Evolutionary conservation across 225 moss, liverwort and hornwort genomes (phyloP).

Genomic region (Marchantia polymorpha): DNA sequence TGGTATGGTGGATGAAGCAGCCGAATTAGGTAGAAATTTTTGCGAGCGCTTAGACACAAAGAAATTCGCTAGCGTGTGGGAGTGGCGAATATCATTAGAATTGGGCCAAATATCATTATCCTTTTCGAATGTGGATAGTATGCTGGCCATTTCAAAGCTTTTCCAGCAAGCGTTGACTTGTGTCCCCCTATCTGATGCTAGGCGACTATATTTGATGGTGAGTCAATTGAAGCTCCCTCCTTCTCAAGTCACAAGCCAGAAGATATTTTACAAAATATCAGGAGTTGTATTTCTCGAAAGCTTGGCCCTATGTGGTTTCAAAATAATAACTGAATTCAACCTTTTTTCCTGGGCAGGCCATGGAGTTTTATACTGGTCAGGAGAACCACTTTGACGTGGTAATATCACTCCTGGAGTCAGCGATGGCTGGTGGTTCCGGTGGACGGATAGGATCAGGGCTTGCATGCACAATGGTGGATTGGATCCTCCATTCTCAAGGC

Average conservation of each 20-base stretch:
- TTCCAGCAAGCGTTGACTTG: slow-evolving; percentile 51
- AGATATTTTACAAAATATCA: neutral
- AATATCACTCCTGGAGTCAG: slow-evolving; percentile 50
- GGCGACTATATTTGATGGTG: slow-evolving; percentile 67
- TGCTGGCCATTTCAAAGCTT: slow-evolving; percentile 40
- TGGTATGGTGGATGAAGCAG: slow-evolving; percentile 59
- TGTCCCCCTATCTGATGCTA: slow-evolving; percentile 54
- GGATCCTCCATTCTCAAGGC: slow-evolving; percentile 65
- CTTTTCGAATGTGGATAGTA: slow-evolving; percentile 26
- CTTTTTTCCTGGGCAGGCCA: slow-evolving; percentile 43
- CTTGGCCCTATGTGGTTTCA: neutral
- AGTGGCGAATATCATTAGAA: slow-evolving; percentile 60
- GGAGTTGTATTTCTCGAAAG: neutral
- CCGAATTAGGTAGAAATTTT: slow-evolving; percentile 40
- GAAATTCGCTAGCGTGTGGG: slow-evolving; percentile 65
- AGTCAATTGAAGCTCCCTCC: slow-evolving; percentile 12
- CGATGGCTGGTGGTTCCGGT: slow-evolving; percentile 55
- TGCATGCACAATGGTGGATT: slow-evolving; percentile 56
- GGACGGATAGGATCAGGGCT: slow-evolving; percentile 64
- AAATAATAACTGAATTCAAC: neutral
- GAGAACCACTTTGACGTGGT: slow-evolving; percentile 46
- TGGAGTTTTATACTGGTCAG: slow-evolving; percentile 51
- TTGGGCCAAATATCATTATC: slow-evolving; percentile 27
- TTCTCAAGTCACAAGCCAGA: neutral
- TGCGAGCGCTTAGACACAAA: slow-evolving; percentile 28